Base-by-base conservation (phyloP, 2,329 filamentous ascomycete genomes). In the Diaporthe sp. region DNA sequence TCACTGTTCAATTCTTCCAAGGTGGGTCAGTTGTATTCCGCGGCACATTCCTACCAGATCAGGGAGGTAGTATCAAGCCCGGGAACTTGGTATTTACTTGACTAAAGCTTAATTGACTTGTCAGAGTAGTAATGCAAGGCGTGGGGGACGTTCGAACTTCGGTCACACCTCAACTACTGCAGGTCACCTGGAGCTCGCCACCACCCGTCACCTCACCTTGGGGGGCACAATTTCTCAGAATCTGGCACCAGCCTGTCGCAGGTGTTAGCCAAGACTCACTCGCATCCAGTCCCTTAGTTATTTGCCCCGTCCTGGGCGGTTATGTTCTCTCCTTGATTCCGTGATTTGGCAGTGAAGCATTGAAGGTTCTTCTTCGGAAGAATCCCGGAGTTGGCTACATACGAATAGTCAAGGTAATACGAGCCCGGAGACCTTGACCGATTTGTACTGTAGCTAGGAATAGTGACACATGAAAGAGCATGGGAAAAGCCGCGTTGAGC, bases 401-500 rank as follows among this genome's bases (percentile, higher is more conserved):
- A 51, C 53, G 25, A 39, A 39, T 7, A 31, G 8, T 12, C 49
- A 31, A 19, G 31, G 34, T 28, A 42, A 55, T 34, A 31, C 34
- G 51, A 69, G 22, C 15, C 17, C 34, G 4, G 49, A 42, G n/a
- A n/a, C 9, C 65, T 28, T 55, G 25, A 4, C 44, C 31, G 7
- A 34, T 25, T 5, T 62, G 19, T 34, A 49, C 53, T 51, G 44
- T 31, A 31, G 34, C 46, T 39, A 4, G 65, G 15, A 55, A 69
- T 55, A 69, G 65, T 42, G 34, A 22, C 49, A 37, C 34, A 13
- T 28, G 49, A n/a, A 53, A 42, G 65, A 22, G 65, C 42, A 55
- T 42, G 65, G 65, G 9, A 22, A 55, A 55, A 68, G 65, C 65
- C 46, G 65, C 46, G 28, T 7, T 28, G 22, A 53, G n/a, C 46